Percentiles rank a stretch among this genome's conserved stretches.
phyloP scores from a whole-genome alignment of 176 grass and related monocot genomes.

The Oryza longistaminata region DNA sequence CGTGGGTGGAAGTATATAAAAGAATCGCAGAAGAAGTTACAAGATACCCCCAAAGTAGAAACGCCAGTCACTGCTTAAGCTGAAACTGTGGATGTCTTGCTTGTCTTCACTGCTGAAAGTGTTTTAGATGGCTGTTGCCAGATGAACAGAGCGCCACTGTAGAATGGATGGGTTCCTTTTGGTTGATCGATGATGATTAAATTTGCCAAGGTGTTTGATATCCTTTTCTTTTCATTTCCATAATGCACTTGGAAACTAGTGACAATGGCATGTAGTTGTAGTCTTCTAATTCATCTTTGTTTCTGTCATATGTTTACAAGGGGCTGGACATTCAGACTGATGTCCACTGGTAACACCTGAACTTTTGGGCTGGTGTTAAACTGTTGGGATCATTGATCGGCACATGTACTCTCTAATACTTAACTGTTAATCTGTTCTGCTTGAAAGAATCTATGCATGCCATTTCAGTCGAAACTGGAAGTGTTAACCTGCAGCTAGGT shows the following conservation, averaged over 20 bases:
- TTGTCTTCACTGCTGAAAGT: slow-evolving; percentile 18
- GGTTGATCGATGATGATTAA: background rate
- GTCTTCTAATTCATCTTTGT: background rate
- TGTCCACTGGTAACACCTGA: background rate
- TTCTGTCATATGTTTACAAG: background rate
- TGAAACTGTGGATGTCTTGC: background rate
- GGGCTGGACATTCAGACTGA: background rate
- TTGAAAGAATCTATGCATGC: background rate
- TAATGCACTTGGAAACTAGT: background rate
- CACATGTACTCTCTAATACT: background rate
- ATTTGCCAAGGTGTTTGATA: background rate
- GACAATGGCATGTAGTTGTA: background rate
- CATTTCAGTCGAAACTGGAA: background rate
- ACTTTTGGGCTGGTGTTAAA: background rate
- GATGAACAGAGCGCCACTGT: slow-evolving; percentile 1
- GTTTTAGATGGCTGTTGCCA: slow-evolving; percentile 14
- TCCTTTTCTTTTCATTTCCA: background rate
- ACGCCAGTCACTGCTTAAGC: slow-evolving; percentile 37
- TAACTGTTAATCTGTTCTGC: background rate
- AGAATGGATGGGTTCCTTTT: background rate
- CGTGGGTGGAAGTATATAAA: slow-evolving; percentile 79
- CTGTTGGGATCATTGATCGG: background rate
- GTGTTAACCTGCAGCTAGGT: background rate
- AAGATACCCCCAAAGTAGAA: slow-evolving; percentile 42
- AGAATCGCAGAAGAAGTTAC: slow-evolving; percentile 49